Conservation (phyloP, 345 rosid genomes). For the Salix suchowensis region DNA sequence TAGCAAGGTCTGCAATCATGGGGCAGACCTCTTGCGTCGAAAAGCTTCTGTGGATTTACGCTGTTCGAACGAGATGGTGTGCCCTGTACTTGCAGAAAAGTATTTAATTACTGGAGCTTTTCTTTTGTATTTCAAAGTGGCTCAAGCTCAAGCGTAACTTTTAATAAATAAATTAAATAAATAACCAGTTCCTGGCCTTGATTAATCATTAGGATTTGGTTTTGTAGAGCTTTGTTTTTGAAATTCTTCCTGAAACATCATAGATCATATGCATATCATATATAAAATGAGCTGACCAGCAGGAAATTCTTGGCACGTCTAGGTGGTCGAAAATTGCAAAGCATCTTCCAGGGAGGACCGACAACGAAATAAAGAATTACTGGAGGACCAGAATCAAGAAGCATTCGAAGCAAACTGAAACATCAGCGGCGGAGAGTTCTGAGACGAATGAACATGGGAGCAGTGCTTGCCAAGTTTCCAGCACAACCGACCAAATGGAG, state of each 20-base stretch:
- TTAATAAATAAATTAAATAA: no score
- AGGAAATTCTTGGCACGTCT: neutral
- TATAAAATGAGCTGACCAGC: neutral
- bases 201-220: no score
- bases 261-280: neutral
- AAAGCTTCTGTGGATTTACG: no score
- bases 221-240: neutral
- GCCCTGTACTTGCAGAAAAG: no score
- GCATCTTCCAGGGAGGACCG: slow-evolving; percentile 96
- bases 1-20: no score
- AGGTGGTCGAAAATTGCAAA: slow-evolving; percentile 97
- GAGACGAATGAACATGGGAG: slow-evolving; percentile 38
- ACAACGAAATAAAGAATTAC: slow-evolving; percentile 90
- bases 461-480: slow-evolving; percentile 36
- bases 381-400: slow-evolving; percentile 98
- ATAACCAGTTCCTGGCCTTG: no score
- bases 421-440: slow-evolving; percentile 34
- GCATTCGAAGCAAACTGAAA: slow-evolving; percentile 60
- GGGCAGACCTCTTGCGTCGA: no score
- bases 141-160: no score
- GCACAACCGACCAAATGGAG: slow-evolving; percentile 34
- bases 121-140: no score
- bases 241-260: neutral
- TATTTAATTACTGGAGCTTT: no score
- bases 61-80: no score